Evolutionary conservation across 108 stramenopile genomes (phyloP).

Genomic region (Fragilariopsis cylindrus): DNA sequence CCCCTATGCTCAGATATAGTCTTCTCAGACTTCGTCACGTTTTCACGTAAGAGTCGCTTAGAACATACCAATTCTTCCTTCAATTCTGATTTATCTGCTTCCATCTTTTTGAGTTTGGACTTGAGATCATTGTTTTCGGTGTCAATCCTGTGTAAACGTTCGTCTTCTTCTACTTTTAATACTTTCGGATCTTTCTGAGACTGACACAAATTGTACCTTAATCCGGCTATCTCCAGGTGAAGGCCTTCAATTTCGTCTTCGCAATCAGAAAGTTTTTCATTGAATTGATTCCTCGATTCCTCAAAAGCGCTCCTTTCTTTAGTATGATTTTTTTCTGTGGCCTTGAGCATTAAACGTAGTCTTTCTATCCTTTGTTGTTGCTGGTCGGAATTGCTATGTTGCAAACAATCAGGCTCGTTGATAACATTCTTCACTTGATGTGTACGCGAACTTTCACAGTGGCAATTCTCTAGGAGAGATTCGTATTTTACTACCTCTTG

Average conservation of each 20-base stretch:
- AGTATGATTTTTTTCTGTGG: slow-evolving; percentile 26
- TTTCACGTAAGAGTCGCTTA: neutral
- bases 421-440: neutral
- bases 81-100: too few species aligned
- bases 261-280: neutral
- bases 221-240: neutral
- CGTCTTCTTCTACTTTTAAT: neutral
- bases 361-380: slow-evolving; percentile 21
- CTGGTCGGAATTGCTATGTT: slow-evolving; percentile 3
- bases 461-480: slow-evolving; percentile 11
- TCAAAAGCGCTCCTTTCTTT: slow-evolving; percentile 16
- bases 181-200: slow-evolving; percentile 9
- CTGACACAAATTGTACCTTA: neutral
- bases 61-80: too few species aligned
- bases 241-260: slow-evolving; percentile 3
- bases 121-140: too few species aligned
- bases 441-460: neutral
- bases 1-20: neutral
- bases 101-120: too few species aligned
- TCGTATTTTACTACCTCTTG: neutral
- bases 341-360: slow-evolving; percentile 18
- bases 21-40: neutral
- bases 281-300: slow-evolving; percentile 7
- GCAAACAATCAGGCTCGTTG: neutral
- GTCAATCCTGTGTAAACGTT: too few species aligned